Percentiles rank a stretch among this genome's conserved stretches.
These are phyloP conservation scores for Rubia yunnanensis DNA, from an alignment of 257 asterid genomes.

Conservation along the genomic window DNA sequence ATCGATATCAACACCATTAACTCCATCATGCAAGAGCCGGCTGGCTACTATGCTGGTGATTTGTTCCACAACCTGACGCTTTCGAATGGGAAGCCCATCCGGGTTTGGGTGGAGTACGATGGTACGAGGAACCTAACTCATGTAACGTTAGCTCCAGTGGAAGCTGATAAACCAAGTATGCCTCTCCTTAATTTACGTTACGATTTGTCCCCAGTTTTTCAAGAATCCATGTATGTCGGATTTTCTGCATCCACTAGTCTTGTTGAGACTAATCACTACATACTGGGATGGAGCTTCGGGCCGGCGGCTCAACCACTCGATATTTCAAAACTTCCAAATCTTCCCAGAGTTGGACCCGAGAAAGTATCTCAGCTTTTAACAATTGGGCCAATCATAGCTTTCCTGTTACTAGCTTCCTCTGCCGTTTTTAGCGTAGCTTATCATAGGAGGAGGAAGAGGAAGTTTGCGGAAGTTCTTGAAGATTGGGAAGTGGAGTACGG, in stretches of 20 bases:
- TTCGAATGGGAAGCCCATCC: slow-evolving; percentile 31
- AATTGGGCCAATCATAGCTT: slow-evolving; percentile 27
- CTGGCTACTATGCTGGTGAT: slow-evolving; percentile 28
- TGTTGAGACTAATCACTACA: slow-evolving; percentile 33
- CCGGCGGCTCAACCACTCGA: slow-evolving; percentile 27
- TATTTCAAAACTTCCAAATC: slow-evolving; percentile 42
- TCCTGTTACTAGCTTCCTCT: neutral
- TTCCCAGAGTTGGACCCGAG: slow-evolving; percentile 41
- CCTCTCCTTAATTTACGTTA: slow-evolving; percentile 26
- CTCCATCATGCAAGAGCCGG: slow-evolving; percentile 19
- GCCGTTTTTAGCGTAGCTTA: slow-evolving; percentile 4
- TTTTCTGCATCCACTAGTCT: slow-evolving; percentile 45
- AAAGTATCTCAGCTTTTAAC: slow-evolving; percentile 22
- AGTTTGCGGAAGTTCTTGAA: slow-evolving; percentile 46
- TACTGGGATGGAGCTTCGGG: slow-evolving; percentile 59
- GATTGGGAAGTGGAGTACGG: slow-evolving; percentile 53
- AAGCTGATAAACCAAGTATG: slow-evolving; percentile 23
- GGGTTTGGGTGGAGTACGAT: slow-evolving; percentile 49
- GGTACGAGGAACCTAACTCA: slow-evolving; percentile 13
- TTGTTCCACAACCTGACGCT: slow-evolving; percentile 31
- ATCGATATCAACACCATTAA: slow-evolving; percentile 36
- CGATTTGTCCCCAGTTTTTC: slow-evolving; percentile 34
- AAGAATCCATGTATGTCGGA: slow-evolving; percentile 44
- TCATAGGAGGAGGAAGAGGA: slow-evolving; percentile 24
- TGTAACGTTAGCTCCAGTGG: slow-evolving; percentile 41